Evolutionary conservation across 495 filamentous ascomycete genomes (phyloP), one percentile per base, ranked within the genome.

Genomic region (Monascus purpureus): DNA sequence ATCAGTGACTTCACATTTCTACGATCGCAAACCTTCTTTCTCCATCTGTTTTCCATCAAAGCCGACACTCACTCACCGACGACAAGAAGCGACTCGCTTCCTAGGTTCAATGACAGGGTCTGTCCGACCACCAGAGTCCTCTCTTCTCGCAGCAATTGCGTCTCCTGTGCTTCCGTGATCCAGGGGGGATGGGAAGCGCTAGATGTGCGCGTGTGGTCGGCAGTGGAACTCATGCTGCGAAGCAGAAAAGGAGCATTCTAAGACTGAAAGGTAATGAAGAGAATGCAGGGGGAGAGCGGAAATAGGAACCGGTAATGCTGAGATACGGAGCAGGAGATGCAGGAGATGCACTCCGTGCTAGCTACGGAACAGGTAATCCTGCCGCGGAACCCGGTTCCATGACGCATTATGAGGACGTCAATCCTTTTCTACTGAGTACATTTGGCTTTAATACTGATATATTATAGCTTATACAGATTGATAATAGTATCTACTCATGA

Each of bases 21-120:
- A n/a, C n/a, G n/a, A n/a, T n/a, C n/a, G n/a, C n/a, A n/a, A n/a
- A n/a, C n/a, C n/a, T n/a, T n/a, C n/a, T n/a, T n/a, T n/a, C n/a
- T n/a, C n/a, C n/a, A n/a, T n/a, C n/a, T n/a, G n/a, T n/a, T n/a
- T n/a, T n/a, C n/a, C n/a, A n/a, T n/a, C n/a, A n/a, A n/a, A n/a
- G n/a, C n/a, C n/a, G 39, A 34, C 13, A 24, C 18, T 27, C 13
- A 43, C 55, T 33, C 63, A 76, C 75, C 73, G n/a, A 73, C 50
- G 8, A 82, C 60, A 35, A 77, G 59, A 28, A 82, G 60, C 19
- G 72, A 70, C 40, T 80, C 73, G 1, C 67, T 70, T n/a, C 65
- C 67, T 17, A 82, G 52, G 6, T 71, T 77, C 36, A 82, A 49
- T 2, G 70, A 72, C 11, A 74, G 71, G 40, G 67, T 64, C 32